A percentile compares a stretch with the other conserved stretches of the same genome.
Evolutionary conservation across 495 filamentous ascomycete species (phyloP).

Genomic region (Corynascus novoguineensis): DNA sequence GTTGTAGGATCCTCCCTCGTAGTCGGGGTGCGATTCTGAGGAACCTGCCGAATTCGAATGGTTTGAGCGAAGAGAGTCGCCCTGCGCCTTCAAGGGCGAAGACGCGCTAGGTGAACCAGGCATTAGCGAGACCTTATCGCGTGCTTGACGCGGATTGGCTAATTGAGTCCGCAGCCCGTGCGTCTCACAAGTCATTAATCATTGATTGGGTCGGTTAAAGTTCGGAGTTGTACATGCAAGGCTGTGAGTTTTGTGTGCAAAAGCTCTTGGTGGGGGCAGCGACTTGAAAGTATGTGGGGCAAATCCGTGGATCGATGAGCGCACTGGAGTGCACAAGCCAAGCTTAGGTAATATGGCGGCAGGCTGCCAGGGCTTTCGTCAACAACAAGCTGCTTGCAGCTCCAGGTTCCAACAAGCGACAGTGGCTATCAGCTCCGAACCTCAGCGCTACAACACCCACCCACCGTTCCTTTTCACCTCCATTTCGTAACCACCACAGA

Average conservation of each 20-base stretch:
- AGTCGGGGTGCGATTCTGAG: not conserved
- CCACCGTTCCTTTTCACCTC: not conserved
- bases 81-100: not conserved
- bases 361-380: slow-evolving; percentile 40
- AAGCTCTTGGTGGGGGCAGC: not conserved
- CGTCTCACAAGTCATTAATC: not conserved
- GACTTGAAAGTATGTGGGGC: not conserved
- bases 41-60: not conserved
- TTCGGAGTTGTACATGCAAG: not conserved
- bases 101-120: not conserved
- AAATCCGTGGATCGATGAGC: not conserved
- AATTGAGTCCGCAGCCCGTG: not conserved
- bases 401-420: slow-evolving; percentile 10
- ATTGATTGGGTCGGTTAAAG: slow-evolving; percentile 8
- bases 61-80: not conserved
- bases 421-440: slow-evolving; percentile 6
- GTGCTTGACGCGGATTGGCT: not conserved
- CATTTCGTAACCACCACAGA: not conserved
- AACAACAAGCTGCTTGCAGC: slow-evolving; percentile 21
- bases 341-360: slow-evolving; percentile 25
- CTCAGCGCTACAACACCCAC: slow-evolving; percentile 8
- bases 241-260: not conserved
- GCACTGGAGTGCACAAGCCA: not conserved
- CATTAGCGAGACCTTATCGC: slow-evolving; percentile 6
- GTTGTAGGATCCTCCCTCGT: no score